phyloP scores from a whole-genome alignment of 139 green algal species.

The Chlamydomonas incerta region DNA sequence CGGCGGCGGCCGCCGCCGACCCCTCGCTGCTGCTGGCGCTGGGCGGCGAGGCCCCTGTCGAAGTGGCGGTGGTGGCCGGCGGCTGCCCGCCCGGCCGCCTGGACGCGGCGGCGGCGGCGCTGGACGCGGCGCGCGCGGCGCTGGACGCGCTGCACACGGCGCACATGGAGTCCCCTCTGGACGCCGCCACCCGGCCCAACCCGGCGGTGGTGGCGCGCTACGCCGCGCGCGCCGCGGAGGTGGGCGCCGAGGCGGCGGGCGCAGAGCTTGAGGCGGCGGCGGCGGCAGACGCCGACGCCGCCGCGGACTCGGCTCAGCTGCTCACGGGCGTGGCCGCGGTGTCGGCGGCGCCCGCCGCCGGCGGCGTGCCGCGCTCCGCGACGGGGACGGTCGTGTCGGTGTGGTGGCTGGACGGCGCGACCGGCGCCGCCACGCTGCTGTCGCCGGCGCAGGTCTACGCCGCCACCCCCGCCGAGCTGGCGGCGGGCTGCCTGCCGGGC shows the following conservation, averaged over 20 bases:
- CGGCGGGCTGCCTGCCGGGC: slow-evolving; percentile 22
- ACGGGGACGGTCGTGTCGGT: slow-evolving; percentile 11
- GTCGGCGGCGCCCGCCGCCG: neutral
- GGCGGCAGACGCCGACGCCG: neutral
- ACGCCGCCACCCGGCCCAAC: too few species aligned
- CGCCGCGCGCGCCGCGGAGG: too few species aligned
- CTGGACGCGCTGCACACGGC: slow-evolving; percentile 37
- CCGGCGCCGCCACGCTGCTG: slow-evolving; percentile 1
- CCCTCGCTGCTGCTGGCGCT: neutral
- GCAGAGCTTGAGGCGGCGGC: neutral
- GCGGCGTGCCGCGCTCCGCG: neutral
- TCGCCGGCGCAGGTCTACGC: slow-evolving; percentile 24
- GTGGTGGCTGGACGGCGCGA: slow-evolving; percentile 36
- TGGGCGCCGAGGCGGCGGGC: too few species aligned
- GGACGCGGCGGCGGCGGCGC: slow-evolving; percentile 4
- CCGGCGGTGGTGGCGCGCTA: too few species aligned
- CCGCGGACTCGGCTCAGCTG: too few species aligned
- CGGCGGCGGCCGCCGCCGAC: neutral
- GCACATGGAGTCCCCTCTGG: neutral
- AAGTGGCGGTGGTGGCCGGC: slow-evolving; percentile 42
- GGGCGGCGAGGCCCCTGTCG: slow-evolving; percentile 22
- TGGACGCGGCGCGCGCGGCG: neutral
- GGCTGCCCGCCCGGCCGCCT: slow-evolving; percentile 24
- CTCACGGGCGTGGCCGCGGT: neutral
- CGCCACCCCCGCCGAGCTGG: slow-evolving; percentile 31